These are phyloP conservation scores for Ophiorrhiza pumila DNA, from an alignment of 257 asterid species.

Conservation along the genomic window DNA sequence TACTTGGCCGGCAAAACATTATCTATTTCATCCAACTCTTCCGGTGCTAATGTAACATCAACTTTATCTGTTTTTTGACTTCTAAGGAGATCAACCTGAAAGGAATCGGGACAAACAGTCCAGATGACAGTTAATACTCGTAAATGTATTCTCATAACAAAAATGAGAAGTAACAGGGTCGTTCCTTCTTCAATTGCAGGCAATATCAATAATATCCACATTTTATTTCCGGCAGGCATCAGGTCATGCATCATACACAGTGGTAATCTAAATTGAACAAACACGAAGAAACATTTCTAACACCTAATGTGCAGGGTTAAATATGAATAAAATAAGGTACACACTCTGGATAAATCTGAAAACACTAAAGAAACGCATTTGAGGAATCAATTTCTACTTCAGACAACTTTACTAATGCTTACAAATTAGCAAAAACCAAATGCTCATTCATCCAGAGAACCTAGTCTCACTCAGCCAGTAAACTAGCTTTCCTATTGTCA, in stretches of 20 bases:
- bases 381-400: background rate
- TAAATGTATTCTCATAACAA: background rate
- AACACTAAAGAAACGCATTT: background rate
- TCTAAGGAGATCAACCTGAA: conserved; percentile 80
- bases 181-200: background rate
- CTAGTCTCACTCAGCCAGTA: background rate
- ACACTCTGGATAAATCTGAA: background rate
- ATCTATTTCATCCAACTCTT: conserved; percentile 85
- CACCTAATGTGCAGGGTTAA: background rate
- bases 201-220: background rate
- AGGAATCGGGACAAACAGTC: background rate
- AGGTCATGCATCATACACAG: background rate
- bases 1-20: conserved; percentile 92
- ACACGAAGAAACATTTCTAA: background rate
- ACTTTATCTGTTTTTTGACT: conserved; percentile 92
- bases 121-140: background rate
- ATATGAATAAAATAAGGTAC: background rate
- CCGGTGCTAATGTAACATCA: conserved; percentile 87
- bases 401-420: background rate
- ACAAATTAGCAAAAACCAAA: background rate
- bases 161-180: background rate
- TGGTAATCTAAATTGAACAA: no score
- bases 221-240: background rate
- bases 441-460: background rate
- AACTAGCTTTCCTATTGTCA: background rate